Evolutionary conservation across 805 yeast genomes (phyloP).

Genomic region (Yarrowia hollandica): DNA sequence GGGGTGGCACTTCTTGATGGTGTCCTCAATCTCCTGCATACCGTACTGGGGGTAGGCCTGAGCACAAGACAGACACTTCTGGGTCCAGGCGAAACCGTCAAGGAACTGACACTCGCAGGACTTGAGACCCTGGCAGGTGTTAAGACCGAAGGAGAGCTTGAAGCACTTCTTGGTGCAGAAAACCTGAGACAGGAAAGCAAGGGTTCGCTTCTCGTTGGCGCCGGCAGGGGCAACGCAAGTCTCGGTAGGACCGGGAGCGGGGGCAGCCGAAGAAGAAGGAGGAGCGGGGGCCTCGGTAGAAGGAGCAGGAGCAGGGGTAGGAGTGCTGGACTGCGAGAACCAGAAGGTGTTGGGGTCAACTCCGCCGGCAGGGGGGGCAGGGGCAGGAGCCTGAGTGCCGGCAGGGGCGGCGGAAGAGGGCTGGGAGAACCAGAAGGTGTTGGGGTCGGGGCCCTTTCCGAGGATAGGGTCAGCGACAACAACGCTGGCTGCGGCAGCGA

Average conservation of each 20-base stretch:
- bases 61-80: slow-evolving; percentile 20
- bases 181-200: slow-evolving; percentile 2
- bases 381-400: slow-evolving; percentile 9
- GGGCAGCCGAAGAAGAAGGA: background rate
- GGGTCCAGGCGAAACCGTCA: slow-evolving; percentile 25
- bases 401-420: slow-evolving; percentile 27
- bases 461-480: slow-evolving; percentile 21
- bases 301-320: slow-evolving; percentile 26
- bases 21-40: slow-evolving; percentile 19
- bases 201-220: slow-evolving; percentile 6
- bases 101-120: slow-evolving; percentile 21
- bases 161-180: slow-evolving; percentile 21
- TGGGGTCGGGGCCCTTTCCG: slow-evolving; percentile 22
- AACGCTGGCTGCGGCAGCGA: slow-evolving; percentile 24
- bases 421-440: slow-evolving; percentile 26
- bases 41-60: slow-evolving; percentile 25
- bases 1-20: slow-evolving; percentile 26
- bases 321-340: slow-evolving; percentile 27
- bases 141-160: slow-evolving; percentile 13
- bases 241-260: slow-evolving; percentile 6
- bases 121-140: slow-evolving; percentile 19
- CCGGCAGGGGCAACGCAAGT: slow-evolving; percentile 14
- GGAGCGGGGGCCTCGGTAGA: slow-evolving; percentile 11
- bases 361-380: slow-evolving; percentile 2
- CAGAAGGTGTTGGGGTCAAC: slow-evolving; percentile 26